A percentile compares a stretch with the other conserved stretches of the same genome.
These are phyloP conservation scores for Glaciozyma antarctica DNA, from an alignment of 768 basidiomycete genomes.

Conservation along the genomic window DNA sequence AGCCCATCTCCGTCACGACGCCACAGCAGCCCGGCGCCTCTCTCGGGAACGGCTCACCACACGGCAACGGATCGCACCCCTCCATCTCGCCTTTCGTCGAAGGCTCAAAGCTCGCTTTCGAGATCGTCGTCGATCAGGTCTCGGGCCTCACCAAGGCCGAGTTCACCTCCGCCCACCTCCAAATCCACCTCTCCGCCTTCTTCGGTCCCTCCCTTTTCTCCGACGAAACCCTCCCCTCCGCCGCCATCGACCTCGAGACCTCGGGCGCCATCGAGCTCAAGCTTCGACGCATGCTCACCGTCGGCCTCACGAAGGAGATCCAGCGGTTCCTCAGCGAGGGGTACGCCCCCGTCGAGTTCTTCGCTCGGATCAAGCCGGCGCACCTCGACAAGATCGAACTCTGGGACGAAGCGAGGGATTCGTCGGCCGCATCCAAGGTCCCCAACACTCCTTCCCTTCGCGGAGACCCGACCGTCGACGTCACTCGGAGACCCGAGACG, in stretches of 20 bases:
- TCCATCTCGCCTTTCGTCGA: slow-evolving; percentile 39
- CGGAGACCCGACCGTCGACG: slow-evolving; percentile 38
- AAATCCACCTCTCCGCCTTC: slow-evolving; percentile 79
- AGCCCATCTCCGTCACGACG: slow-evolving; percentile 60
- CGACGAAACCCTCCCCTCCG: slow-evolving; percentile 56
- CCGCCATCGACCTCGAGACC: slow-evolving; percentile 60
- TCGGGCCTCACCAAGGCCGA: slow-evolving; percentile 84
- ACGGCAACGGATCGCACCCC: slow-evolving; percentile 41
- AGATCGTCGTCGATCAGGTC: slow-evolving; percentile 72
- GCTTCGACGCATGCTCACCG: slow-evolving; percentile 71
- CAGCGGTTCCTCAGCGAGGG: slow-evolving; percentile 60
- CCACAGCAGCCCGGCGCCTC: slow-evolving; percentile 44
- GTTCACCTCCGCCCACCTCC: slow-evolving; percentile 74
- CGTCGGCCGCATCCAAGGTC: slow-evolving; percentile 41
- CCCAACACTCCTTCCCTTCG: slow-evolving; percentile 7
- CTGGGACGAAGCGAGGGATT: slow-evolving; percentile 88
- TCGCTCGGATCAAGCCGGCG: slow-evolving; percentile 66
- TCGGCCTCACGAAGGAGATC: slow-evolving; percentile 65
- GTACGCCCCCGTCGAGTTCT: slow-evolving; percentile 83
- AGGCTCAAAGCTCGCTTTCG: slow-evolving; percentile 75
- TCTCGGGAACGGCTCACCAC: slow-evolving; percentile 48
- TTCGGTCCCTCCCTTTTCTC: slow-evolving; percentile 70
- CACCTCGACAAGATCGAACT: slow-evolving; percentile 82
- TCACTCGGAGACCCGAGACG: slow-evolving; percentile 64
- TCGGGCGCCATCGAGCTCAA: slow-evolving; percentile 67